Conservation (phyloP, 1,139 yeast genomes). For the Geotrichum bryndzae region DNA sequence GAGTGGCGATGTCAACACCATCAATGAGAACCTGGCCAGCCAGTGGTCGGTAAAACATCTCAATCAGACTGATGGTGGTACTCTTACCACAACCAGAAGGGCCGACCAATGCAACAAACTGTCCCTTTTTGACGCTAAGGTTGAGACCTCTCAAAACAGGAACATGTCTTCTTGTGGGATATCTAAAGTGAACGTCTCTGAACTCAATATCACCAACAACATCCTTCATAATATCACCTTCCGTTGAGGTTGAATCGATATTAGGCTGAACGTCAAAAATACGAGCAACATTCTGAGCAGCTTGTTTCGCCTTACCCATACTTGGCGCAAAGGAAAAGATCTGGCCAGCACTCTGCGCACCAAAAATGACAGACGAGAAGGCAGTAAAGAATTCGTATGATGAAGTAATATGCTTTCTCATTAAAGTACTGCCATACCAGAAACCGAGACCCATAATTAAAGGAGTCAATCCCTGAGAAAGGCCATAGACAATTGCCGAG, state of each 20-base stretch:
- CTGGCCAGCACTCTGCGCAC: slow-evolving; percentile 79
- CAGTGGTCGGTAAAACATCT: slow-evolving; percentile 73
- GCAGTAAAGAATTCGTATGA: slow-evolving; percentile 38
- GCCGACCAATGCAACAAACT: slow-evolving; percentile 88
- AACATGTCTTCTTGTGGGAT: slow-evolving; percentile 77
- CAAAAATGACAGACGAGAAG: slow-evolving; percentile 56
- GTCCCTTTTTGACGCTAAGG: slow-evolving; percentile 66
- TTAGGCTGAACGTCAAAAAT: slow-evolving; percentile 59
- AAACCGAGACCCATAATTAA: slow-evolving; percentile 38
- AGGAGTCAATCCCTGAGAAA: slow-evolving; percentile 37
- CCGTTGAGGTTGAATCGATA: slow-evolving; percentile 47
- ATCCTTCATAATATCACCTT: slow-evolving; percentile 42
- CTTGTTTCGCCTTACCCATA: slow-evolving; percentile 42
- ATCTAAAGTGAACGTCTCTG: slow-evolving; percentile 61
- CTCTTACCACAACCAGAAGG: slow-evolving; percentile 95
- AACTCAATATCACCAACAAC: slow-evolving; percentile 54
- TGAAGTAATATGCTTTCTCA: slow-evolving; percentile 25
- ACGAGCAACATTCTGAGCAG: slow-evolving; percentile 75
- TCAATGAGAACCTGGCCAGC: slow-evolving; percentile 63
- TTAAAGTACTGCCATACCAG: slow-evolving; percentile 38
- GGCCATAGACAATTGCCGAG: slow-evolving; percentile 33
- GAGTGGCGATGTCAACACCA: slow-evolving; percentile 59
- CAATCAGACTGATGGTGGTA: slow-evolving; percentile 75
- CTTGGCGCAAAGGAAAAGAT: slow-evolving; percentile 89
- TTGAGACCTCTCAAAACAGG: slow-evolving; percentile 64